Base-by-base conservation (phyloP, 169 alveolate genomes). In the Eimeria sp. region DNA sequence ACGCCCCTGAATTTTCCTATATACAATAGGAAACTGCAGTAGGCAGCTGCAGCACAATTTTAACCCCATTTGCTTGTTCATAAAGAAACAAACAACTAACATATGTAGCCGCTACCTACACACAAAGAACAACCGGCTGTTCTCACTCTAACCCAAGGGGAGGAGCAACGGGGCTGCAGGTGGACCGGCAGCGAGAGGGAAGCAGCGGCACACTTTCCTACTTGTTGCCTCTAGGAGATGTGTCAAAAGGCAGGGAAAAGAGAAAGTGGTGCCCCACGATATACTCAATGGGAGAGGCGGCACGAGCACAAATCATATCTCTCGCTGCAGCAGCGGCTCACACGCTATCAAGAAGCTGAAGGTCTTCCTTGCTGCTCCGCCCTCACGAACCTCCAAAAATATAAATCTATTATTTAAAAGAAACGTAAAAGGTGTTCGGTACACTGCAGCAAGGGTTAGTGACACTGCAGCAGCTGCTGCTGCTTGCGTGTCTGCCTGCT, bases 251-350 rank as follows among this genome's bases (percentile, higher is more conserved):
- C 30, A 47, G 22, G 43, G 65, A 20, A 27, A 72, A 30, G 82
- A 72, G 82, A 72, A 27, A 72, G 22, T 14, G 25, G 49, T 14
- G 82, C 82, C 82, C 82, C 82, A 72, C 82, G 82, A 72, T 72
- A 40, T 72, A 13, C 6, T 6, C 43, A 20, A 20, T 2, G 40
- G 40, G 20, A 61, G 70, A 16, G 70, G 70, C 70, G 5, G 11
- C 20, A 72, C 45, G 82, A 72, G 82, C 82, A 72, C 82, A 40
- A 72, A 49, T 27, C 82, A 1, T 54, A 1, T 54, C 16, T 54
- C 20, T 14, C 20, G 25, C 82, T 30, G 49, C 82, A 13, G 82
- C 82, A n/a, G 82, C 49, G 30, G 49, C 82, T 72, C 82, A 72
- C 82, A 13, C 49, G n/a, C 13, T 11, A 72, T 27, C 22, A 16